Conservation (phyloP, 305 asterid species). For the Rubia peregrina region DNA sequence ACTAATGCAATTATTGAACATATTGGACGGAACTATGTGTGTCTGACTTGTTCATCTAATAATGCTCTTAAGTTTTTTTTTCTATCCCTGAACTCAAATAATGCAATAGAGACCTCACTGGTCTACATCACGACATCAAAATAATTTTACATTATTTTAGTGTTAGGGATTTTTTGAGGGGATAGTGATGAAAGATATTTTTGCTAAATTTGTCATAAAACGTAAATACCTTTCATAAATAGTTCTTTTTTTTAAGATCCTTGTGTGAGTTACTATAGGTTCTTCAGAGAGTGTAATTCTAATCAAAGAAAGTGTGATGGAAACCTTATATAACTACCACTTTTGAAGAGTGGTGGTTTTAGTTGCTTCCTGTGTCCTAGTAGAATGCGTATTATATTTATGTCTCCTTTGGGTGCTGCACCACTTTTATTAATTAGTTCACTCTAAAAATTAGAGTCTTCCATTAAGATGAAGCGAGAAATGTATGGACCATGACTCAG, state of each 20-base stretch:
- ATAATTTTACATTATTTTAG: not conserved
- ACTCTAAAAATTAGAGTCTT: not conserved
- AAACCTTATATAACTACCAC: not conserved
- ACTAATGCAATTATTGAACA: conserved; percentile 60
- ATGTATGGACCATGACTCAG: not conserved
- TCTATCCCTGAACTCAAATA: not conserved
- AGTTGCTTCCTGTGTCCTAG: not conserved
- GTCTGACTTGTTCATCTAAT: not conserved
- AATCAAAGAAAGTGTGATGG: not conserved
- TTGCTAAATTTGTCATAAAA: not conserved
- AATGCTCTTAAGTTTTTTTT: not conserved
- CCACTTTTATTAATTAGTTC: not conserved
- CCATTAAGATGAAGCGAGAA: not conserved
- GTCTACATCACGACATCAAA: not conserved
- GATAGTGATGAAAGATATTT: not conserved
- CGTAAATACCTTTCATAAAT: not conserved
- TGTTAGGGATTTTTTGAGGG: not conserved
- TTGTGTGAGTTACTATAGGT: not conserved
- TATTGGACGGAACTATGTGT: conserved; percentile 45
- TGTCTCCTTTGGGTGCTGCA: not conserved
- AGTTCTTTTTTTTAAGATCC: no score
- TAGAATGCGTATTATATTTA: not conserved
- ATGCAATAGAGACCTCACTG: not conserved
- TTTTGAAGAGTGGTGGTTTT: not conserved
- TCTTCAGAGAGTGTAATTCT: not conserved